These are phyloP conservation scores for Vigna radiata DNA, from an alignment of 306 rosid genomes.

Conservation along the genomic window DNA sequence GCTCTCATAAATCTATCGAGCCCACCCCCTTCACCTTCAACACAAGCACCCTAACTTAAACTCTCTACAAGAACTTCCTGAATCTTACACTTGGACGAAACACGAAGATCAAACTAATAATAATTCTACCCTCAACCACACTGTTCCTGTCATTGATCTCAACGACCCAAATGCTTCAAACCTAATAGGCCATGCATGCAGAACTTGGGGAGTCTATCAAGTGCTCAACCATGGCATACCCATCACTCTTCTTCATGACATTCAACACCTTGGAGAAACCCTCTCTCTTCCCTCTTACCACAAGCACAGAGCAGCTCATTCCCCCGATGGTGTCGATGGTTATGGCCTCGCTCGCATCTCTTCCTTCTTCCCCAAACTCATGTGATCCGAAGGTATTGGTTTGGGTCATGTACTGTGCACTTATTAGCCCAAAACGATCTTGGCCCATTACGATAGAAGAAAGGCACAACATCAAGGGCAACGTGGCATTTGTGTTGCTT, in stretches of 20 bases:
- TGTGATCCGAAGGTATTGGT: slow-evolving; percentile 99
- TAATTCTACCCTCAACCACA: not conserved
- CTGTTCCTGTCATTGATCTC: slow-evolving; percentile 73
- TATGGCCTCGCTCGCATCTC: slow-evolving; percentile 86
- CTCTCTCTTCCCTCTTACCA: slow-evolving; percentile 70
- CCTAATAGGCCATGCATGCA: slow-evolving; percentile 73
- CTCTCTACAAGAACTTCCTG: slow-evolving; percentile 74
- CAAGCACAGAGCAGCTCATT: slow-evolving; percentile 74
- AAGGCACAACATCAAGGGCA: too few species aligned
- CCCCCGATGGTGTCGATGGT: slow-evolving; percentile 74
- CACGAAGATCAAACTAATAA: slow-evolving; percentile 18
- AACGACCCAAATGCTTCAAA: slow-evolving; percentile 63
- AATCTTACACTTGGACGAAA: slow-evolving; percentile 74
- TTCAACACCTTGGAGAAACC: slow-evolving; percentile 49
- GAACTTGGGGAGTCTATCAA: slow-evolving; percentile 89
- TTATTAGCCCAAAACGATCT: too few species aligned
- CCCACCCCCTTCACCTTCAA: slow-evolving; percentile 62
- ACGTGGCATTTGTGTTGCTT: too few species aligned
- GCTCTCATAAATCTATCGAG: slow-evolving; percentile 66
- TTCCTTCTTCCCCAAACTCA: slow-evolving; percentile 90
- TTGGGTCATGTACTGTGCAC: too few species aligned
- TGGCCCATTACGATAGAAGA: too few species aligned
- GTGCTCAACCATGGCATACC: slow-evolving; percentile 74
- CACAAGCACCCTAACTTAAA: slow-evolving; percentile 72
- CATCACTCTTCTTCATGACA: slow-evolving; percentile 50